Conservation (phyloP, 1,284 basidiomycete species). For the Moesziomyces globuligerus region DNA sequence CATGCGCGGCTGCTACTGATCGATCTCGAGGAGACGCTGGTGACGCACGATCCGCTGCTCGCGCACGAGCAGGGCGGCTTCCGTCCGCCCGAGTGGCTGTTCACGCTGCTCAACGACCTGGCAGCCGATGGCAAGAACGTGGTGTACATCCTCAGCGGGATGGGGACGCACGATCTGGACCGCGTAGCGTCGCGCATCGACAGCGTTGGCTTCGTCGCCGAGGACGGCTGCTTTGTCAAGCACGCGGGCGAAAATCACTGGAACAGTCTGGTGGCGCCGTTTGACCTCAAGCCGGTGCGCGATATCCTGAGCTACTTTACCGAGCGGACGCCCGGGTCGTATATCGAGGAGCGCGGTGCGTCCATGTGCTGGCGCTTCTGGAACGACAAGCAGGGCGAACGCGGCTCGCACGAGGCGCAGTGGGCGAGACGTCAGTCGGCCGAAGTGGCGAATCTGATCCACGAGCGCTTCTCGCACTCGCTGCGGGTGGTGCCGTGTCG, state of each 20-base stretch:
- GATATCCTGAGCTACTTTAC: constrained; percentile 82
- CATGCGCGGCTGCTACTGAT: constrained; percentile 77
- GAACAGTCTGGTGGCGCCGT: constrained; percentile 81
- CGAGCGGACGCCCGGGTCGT: constrained; percentile 84
- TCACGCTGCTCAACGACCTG: constrained; percentile 75
- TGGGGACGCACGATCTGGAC: constrained; percentile 74
- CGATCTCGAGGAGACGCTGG: constrained; percentile 82
- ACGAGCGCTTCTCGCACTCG: constrained; percentile 63
- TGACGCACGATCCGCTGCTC: constrained; percentile 68
- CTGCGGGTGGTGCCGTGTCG: constrained; percentile 61
- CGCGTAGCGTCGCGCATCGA: constrained; percentile 74
- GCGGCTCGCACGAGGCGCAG: constrained; percentile 73
- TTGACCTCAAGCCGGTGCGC: constrained; percentile 78
- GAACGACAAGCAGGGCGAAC: constrained; percentile 70
- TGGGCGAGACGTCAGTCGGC: constrained; percentile 87
- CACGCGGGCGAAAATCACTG: constrained; percentile 71
- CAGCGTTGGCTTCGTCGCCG: constrained; percentile 81
- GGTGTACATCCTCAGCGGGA: constrained; percentile 83
- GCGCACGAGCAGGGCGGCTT: constrained; percentile 68
- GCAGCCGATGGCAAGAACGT: constrained; percentile 77
- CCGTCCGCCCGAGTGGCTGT: constrained; percentile 72
- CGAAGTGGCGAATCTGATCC: constrained; percentile 89
- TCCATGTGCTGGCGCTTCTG: constrained; percentile 86
- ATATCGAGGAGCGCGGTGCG: constrained; percentile 84
- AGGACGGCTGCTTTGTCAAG: constrained; percentile 87